Base-by-base conservation (phyloP, 2,329 filamentous ascomycete genomes). In the Lanzia echinophila region DNA sequence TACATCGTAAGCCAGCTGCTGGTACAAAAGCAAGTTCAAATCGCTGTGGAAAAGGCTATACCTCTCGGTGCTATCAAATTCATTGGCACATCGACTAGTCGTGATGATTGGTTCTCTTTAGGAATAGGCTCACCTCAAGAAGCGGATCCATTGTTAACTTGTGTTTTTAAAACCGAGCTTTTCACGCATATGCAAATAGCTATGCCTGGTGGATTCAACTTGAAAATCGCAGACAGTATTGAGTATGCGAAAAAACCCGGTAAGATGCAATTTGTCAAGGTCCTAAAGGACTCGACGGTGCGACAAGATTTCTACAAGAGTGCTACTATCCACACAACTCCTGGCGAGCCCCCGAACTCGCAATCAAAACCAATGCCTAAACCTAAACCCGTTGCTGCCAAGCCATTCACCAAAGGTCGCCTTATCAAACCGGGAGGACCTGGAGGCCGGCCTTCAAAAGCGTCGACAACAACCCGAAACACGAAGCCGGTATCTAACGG, bases 171-270 rank as follows among this genome's bases (percentile, higher is more conserved):
- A 76, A 99, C 94, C 0, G 94, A 99, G 67, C 85, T 99, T 71
- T 95, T 97, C 67, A 95, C 92, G 0, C 91, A 96, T 59, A 84
- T 99, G 73, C 83, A 86, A 67, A 84, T 82, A 48, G 83, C 84
- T 50, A 87, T 95, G 71, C 84, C 87, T 44, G 66, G 87, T 8
- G 84, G 88, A 10, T 81, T 95, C 67, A 90, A 84, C 67, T 73
- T 99, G 46, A 90, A 88, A 71, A 86, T 97, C 58, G 82, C 76
- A n/a, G 86, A 94, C 28, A 79, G 78, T 56, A 91, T 99, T 62
- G 89, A 96, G 68, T 99, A 96, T 71, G 91, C 92, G 67, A 99
- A 97, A 79, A 99, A 99, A 72, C 94, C 94, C 1, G 89, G 89
- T 53, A 99, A 99, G 74, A 80, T 89, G 69, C 87, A 92, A 51